These are phyloP conservation scores for Apostasia ramifera DNA, from an alignment of 106 monocot species.

Conservation along the genomic window DNA sequence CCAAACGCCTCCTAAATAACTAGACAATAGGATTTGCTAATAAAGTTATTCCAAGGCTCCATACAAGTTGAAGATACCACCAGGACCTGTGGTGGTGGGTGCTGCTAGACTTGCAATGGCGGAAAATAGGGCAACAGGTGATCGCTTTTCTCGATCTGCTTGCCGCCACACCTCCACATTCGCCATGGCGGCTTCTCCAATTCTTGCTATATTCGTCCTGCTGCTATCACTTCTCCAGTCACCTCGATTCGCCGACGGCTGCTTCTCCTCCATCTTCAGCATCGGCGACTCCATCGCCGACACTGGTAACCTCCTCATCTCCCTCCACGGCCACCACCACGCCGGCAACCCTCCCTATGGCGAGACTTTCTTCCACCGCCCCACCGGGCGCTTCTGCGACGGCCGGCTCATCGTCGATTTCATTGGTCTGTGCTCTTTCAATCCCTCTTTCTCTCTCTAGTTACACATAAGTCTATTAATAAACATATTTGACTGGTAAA, in stretches of 20 bases:
- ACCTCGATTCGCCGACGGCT: background rate
- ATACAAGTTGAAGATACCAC: too few relatives aligned
- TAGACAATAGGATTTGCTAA: too few relatives aligned
- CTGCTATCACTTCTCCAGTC: background rate
- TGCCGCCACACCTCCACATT: too few relatives aligned
- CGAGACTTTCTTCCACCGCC: slow-evolving; percentile 43
- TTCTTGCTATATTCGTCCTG: background rate
- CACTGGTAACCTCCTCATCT: slow-evolving; percentile 28
- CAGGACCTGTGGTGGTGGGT: too few relatives aligned
- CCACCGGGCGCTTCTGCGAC: slow-evolving; percentile 44
- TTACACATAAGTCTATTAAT: background rate
- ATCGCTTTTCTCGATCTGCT: too few relatives aligned
- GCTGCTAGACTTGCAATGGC: too few relatives aligned
- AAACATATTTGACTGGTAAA: background rate
- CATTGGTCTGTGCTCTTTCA: slow-evolving; percentile 19
- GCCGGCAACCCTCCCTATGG: slow-evolving; percentile 27
- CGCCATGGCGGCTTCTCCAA: too few relatives aligned
- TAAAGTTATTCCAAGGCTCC: too few relatives aligned
- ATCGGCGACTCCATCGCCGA: slow-evolving; percentile 62
- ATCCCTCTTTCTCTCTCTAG: background rate
- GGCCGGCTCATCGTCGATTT: slow-evolving; percentile 52
- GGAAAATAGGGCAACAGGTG: too few relatives aligned
- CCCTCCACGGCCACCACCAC: background rate
- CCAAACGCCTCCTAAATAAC: too few relatives aligned
- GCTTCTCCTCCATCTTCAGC: slow-evolving; percentile 38